Evolutionary conservation across 2,329 filamentous ascomycete genomes (phyloP).

Genomic region (Exserohilum rostratum): DNA sequence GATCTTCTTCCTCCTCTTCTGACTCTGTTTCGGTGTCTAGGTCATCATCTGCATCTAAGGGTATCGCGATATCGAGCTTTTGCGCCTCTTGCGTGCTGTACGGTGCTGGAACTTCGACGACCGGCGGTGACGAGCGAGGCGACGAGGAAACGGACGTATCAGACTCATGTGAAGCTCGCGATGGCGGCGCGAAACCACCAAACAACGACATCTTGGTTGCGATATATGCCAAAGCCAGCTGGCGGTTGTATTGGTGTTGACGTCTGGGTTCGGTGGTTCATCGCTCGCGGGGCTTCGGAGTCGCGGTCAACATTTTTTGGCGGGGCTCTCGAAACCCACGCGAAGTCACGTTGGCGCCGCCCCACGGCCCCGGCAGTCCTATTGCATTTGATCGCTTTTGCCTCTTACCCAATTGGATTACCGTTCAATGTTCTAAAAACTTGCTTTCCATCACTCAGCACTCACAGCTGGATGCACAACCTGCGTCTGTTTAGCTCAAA

Average conservation of each 20-base stretch:
- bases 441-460: no score
- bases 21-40: slow-evolving; percentile 23
- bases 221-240: slow-evolving; percentile 21
- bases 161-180: slow-evolving; percentile 21
- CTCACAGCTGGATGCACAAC: no score
- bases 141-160: slow-evolving; percentile 14
- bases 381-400: not conserved
- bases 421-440: not conserved
- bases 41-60: slow-evolving; percentile 18
- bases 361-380: not conserved
- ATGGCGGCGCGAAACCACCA: slow-evolving; percentile 31
- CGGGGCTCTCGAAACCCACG: slow-evolving; percentile 15
- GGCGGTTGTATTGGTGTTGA: not conserved
- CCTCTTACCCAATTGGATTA: not conserved
- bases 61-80: not conserved
- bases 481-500: not conserved
- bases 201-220: slow-evolving; percentile 48
- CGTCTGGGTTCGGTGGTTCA: slow-evolving; percentile 5
- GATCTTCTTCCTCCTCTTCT: slow-evolving; percentile 12
- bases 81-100: slow-evolving; percentile 22
- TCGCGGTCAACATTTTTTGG: slow-evolving; percentile 12
- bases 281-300: slow-evolving; percentile 6
- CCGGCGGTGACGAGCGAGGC: slow-evolving; percentile 10
- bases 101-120: slow-evolving; percentile 1
- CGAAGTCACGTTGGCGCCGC: slow-evolving; percentile 22